A percentile compares a stretch with the other conserved stretches of the same genome.
Evolutionary conservation across 768 basidiomycete species (phyloP).

Genomic region (Amanita rubescens): DNA sequence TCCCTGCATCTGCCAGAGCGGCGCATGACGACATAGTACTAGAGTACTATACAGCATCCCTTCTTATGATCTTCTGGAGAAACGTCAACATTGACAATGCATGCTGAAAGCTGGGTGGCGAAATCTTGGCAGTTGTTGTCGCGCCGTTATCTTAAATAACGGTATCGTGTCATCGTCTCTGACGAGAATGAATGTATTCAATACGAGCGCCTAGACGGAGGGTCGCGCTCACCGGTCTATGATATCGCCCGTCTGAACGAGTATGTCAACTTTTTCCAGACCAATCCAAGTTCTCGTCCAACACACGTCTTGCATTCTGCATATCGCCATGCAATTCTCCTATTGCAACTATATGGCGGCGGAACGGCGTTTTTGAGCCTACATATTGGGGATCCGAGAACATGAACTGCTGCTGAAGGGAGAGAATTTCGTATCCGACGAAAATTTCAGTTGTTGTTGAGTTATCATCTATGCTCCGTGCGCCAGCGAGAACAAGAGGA

Average conservation of each 20-base stretch:
- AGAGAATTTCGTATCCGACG: not conserved
- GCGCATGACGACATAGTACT: too few species aligned
- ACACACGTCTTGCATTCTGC: conserved; percentile 66
- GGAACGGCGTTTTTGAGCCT: conserved; percentile 17
- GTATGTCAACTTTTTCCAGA: conserved; percentile 72
- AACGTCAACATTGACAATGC: conserved; percentile 61
- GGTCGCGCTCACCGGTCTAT: conserved; percentile 65
- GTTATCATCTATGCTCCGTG: not conserved
- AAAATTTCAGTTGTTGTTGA: not conserved
- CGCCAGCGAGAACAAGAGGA: not conserved
- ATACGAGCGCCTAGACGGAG: not conserved
- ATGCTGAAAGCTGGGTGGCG: too few species aligned
- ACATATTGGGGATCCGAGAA: not conserved
- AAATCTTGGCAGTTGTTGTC: too few species aligned
- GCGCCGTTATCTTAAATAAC: conserved; percentile 81
- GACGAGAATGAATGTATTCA: not conserved
- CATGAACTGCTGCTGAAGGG: not conserved
- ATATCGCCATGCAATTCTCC: conserved; percentile 92
- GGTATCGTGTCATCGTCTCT: conserved; percentile 86
- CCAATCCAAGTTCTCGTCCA: conserved; percentile 72
- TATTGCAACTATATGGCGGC: conserved; percentile 71
- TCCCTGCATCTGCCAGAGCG: too few species aligned
- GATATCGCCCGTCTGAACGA: conserved; percentile 96
- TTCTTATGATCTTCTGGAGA: too few species aligned
- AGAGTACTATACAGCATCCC: too few species aligned